Evolutionary conservation across 2,329 filamentous ascomycete genomes (phyloP).

Genomic region (Pseudomassariella vexata): DNA sequence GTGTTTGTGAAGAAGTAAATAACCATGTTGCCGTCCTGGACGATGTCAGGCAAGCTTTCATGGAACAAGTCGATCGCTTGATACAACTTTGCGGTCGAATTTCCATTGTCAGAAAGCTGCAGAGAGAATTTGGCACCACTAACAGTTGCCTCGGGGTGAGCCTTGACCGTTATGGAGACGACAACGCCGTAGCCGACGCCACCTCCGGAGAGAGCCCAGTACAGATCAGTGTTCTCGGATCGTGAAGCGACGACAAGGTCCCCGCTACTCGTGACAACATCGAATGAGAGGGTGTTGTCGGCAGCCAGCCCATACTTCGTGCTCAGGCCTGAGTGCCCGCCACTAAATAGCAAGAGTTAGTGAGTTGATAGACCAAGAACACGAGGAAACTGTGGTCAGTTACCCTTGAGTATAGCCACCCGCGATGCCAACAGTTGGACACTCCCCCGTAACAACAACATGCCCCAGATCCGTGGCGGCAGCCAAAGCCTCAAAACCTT

Average conservation of each 20-base stretch:
- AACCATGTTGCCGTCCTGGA: conserved; percentile 14
- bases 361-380: no score
- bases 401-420: conserved; percentile 58
- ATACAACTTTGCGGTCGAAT: no score
- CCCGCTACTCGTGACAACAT: conserved; percentile 32
- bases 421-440: conserved; percentile 48
- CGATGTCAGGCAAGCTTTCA: conserved; percentile 15
- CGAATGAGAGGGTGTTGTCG: conserved; percentile 47
- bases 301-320: conserved; percentile 52
- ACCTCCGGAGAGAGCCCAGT: conserved; percentile 47
- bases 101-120: no score
- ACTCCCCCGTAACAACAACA: conserved; percentile 41
- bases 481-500: conserved; percentile 34
- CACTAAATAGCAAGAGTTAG: no score
- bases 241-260: conserved; percentile 31
- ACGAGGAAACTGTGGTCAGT: no score
- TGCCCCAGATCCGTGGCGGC: conserved; percentile 30
- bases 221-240: conserved; percentile 39
- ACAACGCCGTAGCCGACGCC: conserved; percentile 44
- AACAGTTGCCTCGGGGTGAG: conserved; percentile 12
- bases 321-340: conserved; percentile 49
- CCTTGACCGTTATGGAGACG: conserved; percentile 16
- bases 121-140: conserved; percentile 13
- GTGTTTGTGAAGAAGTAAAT: conserved; percentile 13
- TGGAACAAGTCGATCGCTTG: no score